phyloP scores from a whole-genome alignment of 306 rosid genomes.

The Pterocarpus santalinus region DNA sequence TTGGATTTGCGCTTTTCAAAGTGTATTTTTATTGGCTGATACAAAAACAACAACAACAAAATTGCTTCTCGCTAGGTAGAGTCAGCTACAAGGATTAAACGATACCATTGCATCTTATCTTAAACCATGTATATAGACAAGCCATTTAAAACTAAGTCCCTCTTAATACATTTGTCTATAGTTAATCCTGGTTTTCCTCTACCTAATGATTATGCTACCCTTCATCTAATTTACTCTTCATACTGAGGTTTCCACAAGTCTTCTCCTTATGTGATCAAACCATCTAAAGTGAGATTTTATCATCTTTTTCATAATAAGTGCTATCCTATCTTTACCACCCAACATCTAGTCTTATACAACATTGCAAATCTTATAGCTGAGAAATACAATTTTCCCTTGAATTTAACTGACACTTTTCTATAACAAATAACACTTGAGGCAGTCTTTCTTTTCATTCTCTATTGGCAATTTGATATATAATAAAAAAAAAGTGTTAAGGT shows the following conservation, averaged over 20 bases:
- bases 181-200: background rate
- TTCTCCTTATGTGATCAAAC: background rate
- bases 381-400: background rate
- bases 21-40: slow-evolving; percentile 12
- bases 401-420: background rate
- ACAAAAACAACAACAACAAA: background rate
- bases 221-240: background rate
- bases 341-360: background rate
- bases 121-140: background rate
- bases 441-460: too few species aligned
- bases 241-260: background rate
- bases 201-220: background rate
- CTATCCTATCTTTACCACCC: background rate
- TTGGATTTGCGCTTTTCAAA: slow-evolving; percentile 3
- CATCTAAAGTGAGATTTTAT: background rate
- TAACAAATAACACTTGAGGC: too few species aligned
- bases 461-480: too few species aligned
- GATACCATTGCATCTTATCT: too few species aligned
- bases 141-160: background rate
- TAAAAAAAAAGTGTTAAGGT: background rate
- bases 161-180: background rate
- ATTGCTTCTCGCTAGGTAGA: background rate
- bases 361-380: background rate
- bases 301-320: background rate
- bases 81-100: background rate